Evolutionary conservation across 176 grass and related monocot genomes (phyloP).

Genomic region (Phoenix roebelenii): DNA sequence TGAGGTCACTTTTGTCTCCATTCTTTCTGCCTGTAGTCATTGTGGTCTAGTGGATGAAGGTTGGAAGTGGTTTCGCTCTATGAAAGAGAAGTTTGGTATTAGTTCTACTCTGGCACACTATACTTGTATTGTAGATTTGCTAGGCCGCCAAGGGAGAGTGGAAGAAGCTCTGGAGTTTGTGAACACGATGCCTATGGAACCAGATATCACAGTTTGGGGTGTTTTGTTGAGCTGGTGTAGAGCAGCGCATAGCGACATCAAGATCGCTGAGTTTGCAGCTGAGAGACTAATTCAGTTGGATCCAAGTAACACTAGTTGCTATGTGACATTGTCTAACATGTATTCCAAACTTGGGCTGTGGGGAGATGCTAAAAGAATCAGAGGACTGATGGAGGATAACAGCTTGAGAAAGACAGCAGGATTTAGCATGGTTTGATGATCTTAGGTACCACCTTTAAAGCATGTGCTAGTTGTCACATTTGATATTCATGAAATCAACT

Average conservation of each 20-base stretch:
- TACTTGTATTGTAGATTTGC: constrained; percentile 6
- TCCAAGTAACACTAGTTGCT: neutral
- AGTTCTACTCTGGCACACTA: neutral
- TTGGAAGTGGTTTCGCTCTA: constrained; percentile 5
- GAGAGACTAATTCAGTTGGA: constrained; percentile 1
- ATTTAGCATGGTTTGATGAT: too few relatives aligned
- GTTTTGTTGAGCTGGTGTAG: constrained; percentile 10
- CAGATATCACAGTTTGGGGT: neutral
- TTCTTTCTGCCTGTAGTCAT: constrained; percentile 1
- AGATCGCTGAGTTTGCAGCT: constrained; percentile 8
- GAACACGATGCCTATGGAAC: neutral
- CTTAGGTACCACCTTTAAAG: too few relatives aligned
- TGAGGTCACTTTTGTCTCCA: constrained; percentile 1
- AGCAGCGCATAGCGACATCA: neutral
- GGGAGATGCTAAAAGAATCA: constrained; percentile 1
- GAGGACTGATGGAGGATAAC: neutral
- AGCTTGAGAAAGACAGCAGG: neutral
- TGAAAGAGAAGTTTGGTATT: constrained; percentile 7
- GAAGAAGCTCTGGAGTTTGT: constrained; percentile 5
- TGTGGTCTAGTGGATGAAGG: constrained; percentile 5
- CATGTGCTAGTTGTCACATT: too few relatives aligned
- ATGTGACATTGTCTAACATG: constrained; percentile 1
- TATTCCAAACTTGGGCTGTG: constrained; percentile 2
- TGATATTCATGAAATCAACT: too few relatives aligned
- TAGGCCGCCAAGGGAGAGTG: constrained; percentile 4